Percentiles rank a stretch among this genome's conserved stretches.
These are phyloP conservation scores for Penicillium diatomitis DNA, from an alignment of 495 filamentous ascomycete species.

Conservation along the genomic window DNA sequence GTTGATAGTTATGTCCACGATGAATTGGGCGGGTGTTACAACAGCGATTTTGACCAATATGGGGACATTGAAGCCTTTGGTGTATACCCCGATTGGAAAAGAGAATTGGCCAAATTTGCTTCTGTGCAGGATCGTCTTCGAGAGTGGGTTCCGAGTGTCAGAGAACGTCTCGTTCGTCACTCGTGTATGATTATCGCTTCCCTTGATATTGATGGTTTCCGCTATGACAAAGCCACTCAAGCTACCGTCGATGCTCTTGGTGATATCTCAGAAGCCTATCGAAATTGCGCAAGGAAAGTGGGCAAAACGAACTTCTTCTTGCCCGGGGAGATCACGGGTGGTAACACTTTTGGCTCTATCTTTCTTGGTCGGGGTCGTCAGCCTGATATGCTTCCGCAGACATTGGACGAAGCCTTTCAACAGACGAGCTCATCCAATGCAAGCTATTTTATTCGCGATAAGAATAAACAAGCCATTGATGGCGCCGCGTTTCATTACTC, in stretches of 20 bases:
- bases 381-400: conserved; percentile 39
- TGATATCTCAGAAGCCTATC: conserved; percentile 43
- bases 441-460: conserved; percentile 47
- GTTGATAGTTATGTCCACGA: conserved; percentile 37
- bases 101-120: conserved; percentile 63
- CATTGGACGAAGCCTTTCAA: conserved; percentile 37
- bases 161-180: conserved; percentile 50
- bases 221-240: conserved; percentile 61
- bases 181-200: conserved; percentile 56
- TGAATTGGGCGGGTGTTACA: conserved; percentile 48
- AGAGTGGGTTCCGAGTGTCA: conserved; percentile 57
- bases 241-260: conserved; percentile 56
- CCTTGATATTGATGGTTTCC: conserved; percentile 62
- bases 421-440: conserved; percentile 36
- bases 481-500: conserved; percentile 64
- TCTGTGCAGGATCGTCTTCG: conserved; percentile 68
- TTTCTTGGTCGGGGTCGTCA: conserved; percentile 59
- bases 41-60: conserved; percentile 66
- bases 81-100: conserved; percentile 58
- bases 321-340: conserved; percentile 55
- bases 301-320: conserved; percentile 58
- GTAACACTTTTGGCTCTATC: conserved; percentile 54
- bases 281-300: conserved; percentile 46
- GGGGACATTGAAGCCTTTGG: conserved; percentile 63
- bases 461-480: conserved; percentile 51